phyloP scores from a whole-genome alignment of 176 grass and related monocot species.

The Areca catechu region DNA sequence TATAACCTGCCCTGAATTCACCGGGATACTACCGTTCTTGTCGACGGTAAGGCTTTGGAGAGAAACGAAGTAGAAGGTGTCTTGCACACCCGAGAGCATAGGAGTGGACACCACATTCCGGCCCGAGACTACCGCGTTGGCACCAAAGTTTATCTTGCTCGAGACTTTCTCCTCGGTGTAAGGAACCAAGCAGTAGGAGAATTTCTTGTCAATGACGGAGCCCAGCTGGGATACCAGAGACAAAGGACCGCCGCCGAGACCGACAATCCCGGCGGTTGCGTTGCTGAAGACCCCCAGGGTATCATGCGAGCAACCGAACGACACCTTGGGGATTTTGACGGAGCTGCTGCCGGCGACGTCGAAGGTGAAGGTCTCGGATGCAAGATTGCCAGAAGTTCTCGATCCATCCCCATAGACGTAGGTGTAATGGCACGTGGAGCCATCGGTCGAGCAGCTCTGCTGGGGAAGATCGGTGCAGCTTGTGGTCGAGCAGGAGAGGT shows the following conservation, averaged over 20 bases:
- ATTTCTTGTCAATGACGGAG: constrained; percentile 11
- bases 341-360: not conserved
- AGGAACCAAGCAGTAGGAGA: constrained; percentile 29
- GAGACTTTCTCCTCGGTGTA: not conserved
- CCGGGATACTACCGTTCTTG: not conserved
- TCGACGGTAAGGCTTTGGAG: not conserved
- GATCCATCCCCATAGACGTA: no score
- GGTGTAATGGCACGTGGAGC: no score
- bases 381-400: no score
- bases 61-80: constrained; percentile 10
- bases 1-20: not conserved
- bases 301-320: constrained; percentile 15
- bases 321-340: not conserved
- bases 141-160: constrained; percentile 13
- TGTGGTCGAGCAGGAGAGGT: not conserved
- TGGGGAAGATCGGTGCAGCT: no score
- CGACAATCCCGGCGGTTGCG: constrained; percentile 8
- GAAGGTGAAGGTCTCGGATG: constrained; percentile 4
- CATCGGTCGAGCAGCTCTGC: no score
- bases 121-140: constrained; percentile 6
- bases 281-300: not conserved
- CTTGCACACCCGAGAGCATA: not conserved
- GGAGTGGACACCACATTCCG: constrained; percentile 6
- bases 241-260: not conserved
- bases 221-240: constrained; percentile 18